A percentile compares a stretch with the other conserved stretches of the same genome.
These are phyloP conservation scores for Teratosphaeria epicoccoides DNA, from an alignment of 2,329 filamentous ascomycete species.

Conservation along the genomic window DNA sequence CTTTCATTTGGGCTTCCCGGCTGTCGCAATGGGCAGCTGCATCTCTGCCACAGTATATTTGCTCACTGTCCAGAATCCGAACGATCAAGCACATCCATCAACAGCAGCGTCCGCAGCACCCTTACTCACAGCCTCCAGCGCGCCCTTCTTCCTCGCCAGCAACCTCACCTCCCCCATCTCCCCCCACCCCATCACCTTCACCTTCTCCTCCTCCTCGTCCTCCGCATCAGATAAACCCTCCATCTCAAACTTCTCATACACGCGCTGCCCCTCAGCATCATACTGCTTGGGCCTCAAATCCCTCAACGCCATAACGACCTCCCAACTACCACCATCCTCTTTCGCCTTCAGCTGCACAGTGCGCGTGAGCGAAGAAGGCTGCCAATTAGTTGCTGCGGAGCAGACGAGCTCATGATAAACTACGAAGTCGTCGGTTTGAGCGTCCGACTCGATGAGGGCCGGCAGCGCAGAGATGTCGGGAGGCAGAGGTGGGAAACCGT, in stretches of 20 bases:
- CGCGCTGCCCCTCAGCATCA: slow-evolving; percentile 59
- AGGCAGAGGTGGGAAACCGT: slow-evolving; percentile 47
- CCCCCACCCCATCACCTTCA: slow-evolving; percentile 47
- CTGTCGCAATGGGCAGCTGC: no score
- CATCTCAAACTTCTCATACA: slow-evolving; percentile 71
- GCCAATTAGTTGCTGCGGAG: slow-evolving; percentile 53
- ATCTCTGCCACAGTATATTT: not conserved
- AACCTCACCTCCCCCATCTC: slow-evolving; percentile 61
- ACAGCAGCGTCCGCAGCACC: not conserved
- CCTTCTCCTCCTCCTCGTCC: slow-evolving; percentile 45
- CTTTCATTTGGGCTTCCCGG: no score
- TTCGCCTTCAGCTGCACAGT: slow-evolving; percentile 55
- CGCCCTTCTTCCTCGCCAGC: slow-evolving; percentile 2
- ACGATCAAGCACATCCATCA: not conserved
- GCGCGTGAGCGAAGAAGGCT: slow-evolving; percentile 52
- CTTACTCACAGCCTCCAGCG: not conserved
- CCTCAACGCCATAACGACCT: slow-evolving; percentile 54
- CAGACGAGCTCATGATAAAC: slow-evolving; percentile 57
- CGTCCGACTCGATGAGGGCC: slow-evolving; percentile 38
- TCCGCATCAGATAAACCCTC: slow-evolving; percentile 47
- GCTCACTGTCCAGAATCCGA: no score
- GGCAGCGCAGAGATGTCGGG: slow-evolving; percentile 37
- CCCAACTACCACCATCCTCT: slow-evolving; percentile 36
- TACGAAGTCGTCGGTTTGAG: slow-evolving; percentile 51
- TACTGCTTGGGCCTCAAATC: slow-evolving; percentile 52